These are phyloP conservation scores for Alternaria rosae DNA, from an alignment of 2,329 filamentous ascomycete species.

Conservation along the genomic window DNA sequence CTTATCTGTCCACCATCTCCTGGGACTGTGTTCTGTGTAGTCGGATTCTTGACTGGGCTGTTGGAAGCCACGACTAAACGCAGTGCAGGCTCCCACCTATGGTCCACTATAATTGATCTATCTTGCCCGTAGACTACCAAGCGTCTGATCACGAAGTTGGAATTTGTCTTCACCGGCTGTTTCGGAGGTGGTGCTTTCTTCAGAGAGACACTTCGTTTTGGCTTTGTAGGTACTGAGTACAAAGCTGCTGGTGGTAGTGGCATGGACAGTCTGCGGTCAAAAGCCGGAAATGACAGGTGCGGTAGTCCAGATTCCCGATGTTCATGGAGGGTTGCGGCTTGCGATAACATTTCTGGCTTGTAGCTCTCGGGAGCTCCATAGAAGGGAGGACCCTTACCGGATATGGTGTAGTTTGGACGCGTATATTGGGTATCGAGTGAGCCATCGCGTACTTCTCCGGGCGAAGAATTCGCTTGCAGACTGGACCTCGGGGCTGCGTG, in stretches of 20 bases:
- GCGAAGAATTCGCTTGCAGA: not conserved
- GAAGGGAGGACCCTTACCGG: not conserved
- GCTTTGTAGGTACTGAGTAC: constrained; percentile 29
- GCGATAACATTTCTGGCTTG: not conserved
- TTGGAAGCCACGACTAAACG: constrained; percentile 1
- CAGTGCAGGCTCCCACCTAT: constrained; percentile 22
- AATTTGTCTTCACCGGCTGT: not conserved
- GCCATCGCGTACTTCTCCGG: not conserved
- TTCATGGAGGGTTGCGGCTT: not conserved
- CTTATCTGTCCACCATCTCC: not conserved
- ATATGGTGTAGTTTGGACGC: not conserved
- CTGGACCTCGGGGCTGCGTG: not conserved
- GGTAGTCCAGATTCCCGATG: not conserved
- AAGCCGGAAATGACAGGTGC: not conserved
- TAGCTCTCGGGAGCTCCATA: not conserved
- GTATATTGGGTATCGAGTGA: constrained; percentile 1
- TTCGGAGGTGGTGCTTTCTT: constrained; percentile 1
- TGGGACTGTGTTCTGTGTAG: not conserved
- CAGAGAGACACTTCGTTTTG: constrained; percentile 9
- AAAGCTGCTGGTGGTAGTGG: constrained; percentile 28
- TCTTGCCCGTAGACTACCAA: constrained; percentile 28
- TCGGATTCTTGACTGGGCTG: no score
- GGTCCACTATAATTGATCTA: constrained; percentile 26
- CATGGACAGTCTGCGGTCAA: not conserved
- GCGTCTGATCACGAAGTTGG: constrained; percentile 17